Conservation (phyloP, 345 rosid genomes). For the Eucalyptus tenuipes region DNA sequence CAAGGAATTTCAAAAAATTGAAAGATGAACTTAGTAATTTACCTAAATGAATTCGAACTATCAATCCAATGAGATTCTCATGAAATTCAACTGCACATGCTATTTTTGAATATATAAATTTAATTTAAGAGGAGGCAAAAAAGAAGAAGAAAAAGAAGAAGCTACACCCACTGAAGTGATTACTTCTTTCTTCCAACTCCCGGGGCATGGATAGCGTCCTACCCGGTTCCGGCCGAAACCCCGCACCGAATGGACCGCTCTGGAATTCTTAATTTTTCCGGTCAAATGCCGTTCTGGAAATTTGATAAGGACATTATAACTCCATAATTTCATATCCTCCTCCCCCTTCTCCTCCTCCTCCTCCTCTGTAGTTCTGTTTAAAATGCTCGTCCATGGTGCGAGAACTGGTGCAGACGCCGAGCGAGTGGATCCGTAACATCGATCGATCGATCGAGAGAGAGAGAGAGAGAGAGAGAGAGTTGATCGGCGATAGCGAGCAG, state of each 20-base stretch:
- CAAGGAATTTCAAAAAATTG: no score
- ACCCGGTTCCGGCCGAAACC: background rate
- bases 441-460: no score
- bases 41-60: no score
- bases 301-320: background rate
- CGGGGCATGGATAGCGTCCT: background rate
- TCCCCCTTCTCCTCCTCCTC: background rate
- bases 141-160: accelerated
- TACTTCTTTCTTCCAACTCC: background rate
- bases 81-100: background rate
- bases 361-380: background rate
- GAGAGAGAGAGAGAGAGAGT: no score
- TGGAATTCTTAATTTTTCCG: accelerated
- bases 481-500: background rate
- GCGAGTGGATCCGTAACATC: background rate
- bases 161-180: background rate
- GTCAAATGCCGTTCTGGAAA: no score
- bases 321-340: no score
- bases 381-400: background rate
- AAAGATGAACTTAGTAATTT: no score
- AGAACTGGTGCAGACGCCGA: background rate
- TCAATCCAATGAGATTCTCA: background rate
- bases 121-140: background rate
- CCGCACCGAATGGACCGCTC: background rate
- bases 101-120: background rate